Evolutionary conservation across 164 flowering plant genomes (phyloP), one percentile per base, ranked within the genome.

Genomic region (Liriodendron chinense): DNA sequence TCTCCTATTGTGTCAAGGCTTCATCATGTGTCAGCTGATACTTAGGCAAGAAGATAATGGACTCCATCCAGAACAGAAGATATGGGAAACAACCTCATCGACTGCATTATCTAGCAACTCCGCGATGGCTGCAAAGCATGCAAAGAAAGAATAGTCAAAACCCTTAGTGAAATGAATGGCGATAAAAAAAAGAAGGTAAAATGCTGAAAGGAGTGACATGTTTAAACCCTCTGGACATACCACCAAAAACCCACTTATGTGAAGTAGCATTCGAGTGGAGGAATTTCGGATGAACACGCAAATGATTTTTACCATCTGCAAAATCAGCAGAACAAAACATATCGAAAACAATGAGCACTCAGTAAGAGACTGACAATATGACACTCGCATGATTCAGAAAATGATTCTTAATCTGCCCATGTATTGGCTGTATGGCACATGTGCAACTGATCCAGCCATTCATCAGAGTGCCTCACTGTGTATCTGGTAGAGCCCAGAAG

Each of bases 241-340:
- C 97, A 75, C 97, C 97, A 85, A 94, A 90, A 12, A 88, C 92
- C 98, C 98, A 95, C 80, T 90, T 93, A 85, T 95, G 98, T 61
- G 98, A 93, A 79, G 98, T 95, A 61, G 98, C 98, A 88, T 95
- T 95, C 68, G 97, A 94, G 76, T 94, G 97, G 78, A 92, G 94
- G 77, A 94, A 94, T 71, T 81, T 86, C 43, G 98, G 98, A 84
- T 94, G 98, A 71, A 94, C 91, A 70, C 88, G 94, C 28, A 94
- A 79, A 83, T 85, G 85, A 81, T 82, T 86, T 28, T 86, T 85
- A 13, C 88, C 90, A 85, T 80, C 97, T 68, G 1, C 7, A 24
- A 63, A 47, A 22, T 53, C 59, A 53, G 18, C 18, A 16, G 59
- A 53, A 53, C 13, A 53, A 53, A 53, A 62, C 14, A 16, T 7